Base-by-base conservation (phyloP, 2,329 filamentous ascomycete genomes). In the Talaromyces verruculosus region DNA sequence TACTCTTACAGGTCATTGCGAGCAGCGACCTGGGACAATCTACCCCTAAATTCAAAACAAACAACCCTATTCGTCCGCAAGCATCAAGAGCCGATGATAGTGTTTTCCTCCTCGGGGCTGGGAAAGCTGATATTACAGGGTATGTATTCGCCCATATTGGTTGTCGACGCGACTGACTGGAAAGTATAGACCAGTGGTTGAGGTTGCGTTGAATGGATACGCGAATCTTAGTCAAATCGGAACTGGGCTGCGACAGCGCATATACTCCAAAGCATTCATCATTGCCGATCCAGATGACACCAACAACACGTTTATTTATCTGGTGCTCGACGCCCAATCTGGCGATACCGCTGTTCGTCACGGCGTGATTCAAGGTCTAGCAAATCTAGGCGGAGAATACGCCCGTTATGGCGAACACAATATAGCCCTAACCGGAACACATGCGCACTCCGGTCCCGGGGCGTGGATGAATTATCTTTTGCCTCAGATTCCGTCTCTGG, bases 401-500 rank as follows among this genome's bases (percentile, higher is more conserved):
- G 82, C 85, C 1, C 79, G 89, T 33, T 98, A 97, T 77, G 87
- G 84, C 57, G 86, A 91, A 72, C 85, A 91, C 71, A 98, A 97
- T 73, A 80, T 97, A 41, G 94, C 94, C 39, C 86, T 98, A 25
- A 96, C 92, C 0, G 94, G 93, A 63, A 98, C 94, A 0, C 94
- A 98, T 77, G 95, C 91, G 30, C 94, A 98, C 79, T 89, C 93
- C 28, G 94, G 93, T 0, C 93, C 94, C 0, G 94, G 91, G 1
- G 94, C 91, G 5, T 98, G 93, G 92, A 84, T 96, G 75, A 98
- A 98, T 79, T 98, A 97, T 75, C 84, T 98, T 10, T 83, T 97
- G 5, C 94, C 93, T 7, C 93, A 97, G 75, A 90, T 98, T 69
- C 95, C 94, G 0, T 93, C 89, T 73, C 85, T 90, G 66, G 94